Conservation (phyloP, 179 eudicot genomes). For the Heliamphora pulchella region DNA sequence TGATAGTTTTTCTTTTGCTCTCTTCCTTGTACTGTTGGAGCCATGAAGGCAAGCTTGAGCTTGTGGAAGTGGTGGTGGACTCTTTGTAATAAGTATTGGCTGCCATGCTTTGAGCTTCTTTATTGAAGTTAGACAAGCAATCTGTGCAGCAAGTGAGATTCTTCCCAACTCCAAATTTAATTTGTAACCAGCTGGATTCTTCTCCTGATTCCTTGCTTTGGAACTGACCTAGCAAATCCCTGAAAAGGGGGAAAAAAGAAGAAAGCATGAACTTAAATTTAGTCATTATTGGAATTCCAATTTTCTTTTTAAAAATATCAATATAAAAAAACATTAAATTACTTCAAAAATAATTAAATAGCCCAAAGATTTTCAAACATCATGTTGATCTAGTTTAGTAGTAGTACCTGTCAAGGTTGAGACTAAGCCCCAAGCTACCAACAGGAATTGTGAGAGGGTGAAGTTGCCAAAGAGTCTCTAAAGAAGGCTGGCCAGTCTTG, state of each 20-base stretch:
- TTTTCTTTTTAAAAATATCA: neutral
- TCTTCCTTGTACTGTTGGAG: slow-evolving; percentile 65
- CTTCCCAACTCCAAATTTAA: slow-evolving; percentile 25
- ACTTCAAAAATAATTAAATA: neutral
- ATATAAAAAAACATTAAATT: too few species aligned
- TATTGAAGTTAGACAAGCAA: slow-evolving; percentile 35
- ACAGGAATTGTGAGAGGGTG: slow-evolving; percentile 61
- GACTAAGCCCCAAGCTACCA: slow-evolving; percentile 53
- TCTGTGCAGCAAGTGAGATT: slow-evolving; percentile 50
- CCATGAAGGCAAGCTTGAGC: slow-evolving; percentile 70
- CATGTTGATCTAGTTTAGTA: neutral
- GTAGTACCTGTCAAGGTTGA: slow-evolving; percentile 46
- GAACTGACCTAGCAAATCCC: slow-evolving; percentile 24
- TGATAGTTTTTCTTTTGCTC: slow-evolving; percentile 23
- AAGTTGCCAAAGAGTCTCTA: slow-evolving; percentile 61
- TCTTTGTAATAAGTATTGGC: slow-evolving; percentile 20
- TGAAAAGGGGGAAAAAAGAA: slow-evolving; percentile 8
- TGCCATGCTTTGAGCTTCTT: slow-evolving; percentile 27
- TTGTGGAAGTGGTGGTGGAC: slow-evolving; percentile 27
- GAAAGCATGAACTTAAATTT: too few species aligned
- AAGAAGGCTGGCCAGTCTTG: slow-evolving; percentile 44
- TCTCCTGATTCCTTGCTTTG: slow-evolving; percentile 27
- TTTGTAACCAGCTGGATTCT: slow-evolving; percentile 30
- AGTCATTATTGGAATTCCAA: neutral
- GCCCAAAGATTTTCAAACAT: neutral